Base-by-base conservation (phyloP, 495 filamentous ascomycete species). In the Penicillium verhagenii region DNA sequence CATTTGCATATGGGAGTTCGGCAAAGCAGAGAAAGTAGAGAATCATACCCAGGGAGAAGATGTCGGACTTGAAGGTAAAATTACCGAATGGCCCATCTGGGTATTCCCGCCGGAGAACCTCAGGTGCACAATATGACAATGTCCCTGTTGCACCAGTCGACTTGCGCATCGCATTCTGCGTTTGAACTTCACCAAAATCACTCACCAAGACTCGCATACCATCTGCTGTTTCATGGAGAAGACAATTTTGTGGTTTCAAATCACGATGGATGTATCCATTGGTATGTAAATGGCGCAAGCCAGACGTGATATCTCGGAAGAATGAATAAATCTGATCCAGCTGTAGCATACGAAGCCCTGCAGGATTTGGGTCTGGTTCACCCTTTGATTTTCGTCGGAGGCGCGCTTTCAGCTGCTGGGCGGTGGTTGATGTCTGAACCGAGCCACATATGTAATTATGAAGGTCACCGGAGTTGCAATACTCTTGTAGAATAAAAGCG, bases 41-140 rank as follows among this genome's bases (percentile, higher is more conserved):
- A 40, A 97, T 97, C 94, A 98, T 96, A 29, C 94, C 94, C 1
- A 98, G 70, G 3, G 92, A 96, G 72, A 98, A 98, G 10, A 98
- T 88, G 66, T 98, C 94, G 0, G 92, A 96, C 63, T 97, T 98
- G 47, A 88, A 88, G 0, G 90, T 95, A 61, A 98, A 98, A 61
- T 97, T 95, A 4, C 89, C 92, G 58, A 88, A 88, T 10, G 79
- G 79, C 11, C 94, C 94, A 51, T 71, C 80, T 0, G 83, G 76
- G 37, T 76, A 68, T 42, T 90, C 83, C 53, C 78, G 85, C 38
- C 80, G 83, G 28, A 98, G 72, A 16, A 98, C 94, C 64, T 98
- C 94, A 2, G 94, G 94, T 0, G 94, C 95, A 70, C 95, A 97
- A 69, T 96, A 98, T 0, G 93, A 97, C 29, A 98, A 92, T 4